Evolutionary conservation across 176 grass and related monocot genomes (phyloP), one percentile per base, ranked within the genome.

Genomic region (Oryza rufipogon): DNA sequence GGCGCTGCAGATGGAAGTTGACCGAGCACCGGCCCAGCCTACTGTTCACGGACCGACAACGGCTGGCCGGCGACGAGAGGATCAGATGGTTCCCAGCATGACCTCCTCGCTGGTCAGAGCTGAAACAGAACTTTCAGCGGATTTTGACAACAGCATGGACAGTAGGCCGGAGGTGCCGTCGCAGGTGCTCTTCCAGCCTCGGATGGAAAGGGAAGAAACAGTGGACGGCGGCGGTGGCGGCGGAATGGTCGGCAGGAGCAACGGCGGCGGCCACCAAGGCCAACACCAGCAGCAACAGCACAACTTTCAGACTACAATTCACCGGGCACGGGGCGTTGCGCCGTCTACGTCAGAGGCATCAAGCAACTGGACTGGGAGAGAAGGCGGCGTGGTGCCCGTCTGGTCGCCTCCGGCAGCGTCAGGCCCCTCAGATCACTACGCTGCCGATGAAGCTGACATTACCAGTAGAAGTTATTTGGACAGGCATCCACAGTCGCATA

Each of bases 41-140:
- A 84, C 48, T 39, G 41, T 39, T 48, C 84, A 90, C 14, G 80
- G 79, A 42, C 84, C 58, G 4, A 23, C 54, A n/a, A 38, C 66
- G 14, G 49, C 81, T 7, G 81, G 80, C 28, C 84, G 81, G 81
- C 79, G 93, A 77, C 89, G 87, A 52, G 9, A 79, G 64, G 96
- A 99, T 75, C 96, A 99, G 87, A 96, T 94, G 93, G 96, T 99
- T 36, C 96, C 96, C 51, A 94, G 89, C 86, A 92, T 99, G 69
- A 99, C 93, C 67, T 94, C 93, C 19, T 99, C 96, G n/a, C 80
- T 96, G 16, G 8, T 92, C 66, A 87, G 96, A 83, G 81, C 85
- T 45, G 89, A 87, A 48, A 92, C 94, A 25, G 96, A 92, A 78
- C 83, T 94, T 49, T 94, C 91, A 11, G 83, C 70, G 7, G 90